These are phyloP conservation scores for Candida schatavii DNA, from an alignment of 805 yeast genomes.

Conservation along the genomic window DNA sequence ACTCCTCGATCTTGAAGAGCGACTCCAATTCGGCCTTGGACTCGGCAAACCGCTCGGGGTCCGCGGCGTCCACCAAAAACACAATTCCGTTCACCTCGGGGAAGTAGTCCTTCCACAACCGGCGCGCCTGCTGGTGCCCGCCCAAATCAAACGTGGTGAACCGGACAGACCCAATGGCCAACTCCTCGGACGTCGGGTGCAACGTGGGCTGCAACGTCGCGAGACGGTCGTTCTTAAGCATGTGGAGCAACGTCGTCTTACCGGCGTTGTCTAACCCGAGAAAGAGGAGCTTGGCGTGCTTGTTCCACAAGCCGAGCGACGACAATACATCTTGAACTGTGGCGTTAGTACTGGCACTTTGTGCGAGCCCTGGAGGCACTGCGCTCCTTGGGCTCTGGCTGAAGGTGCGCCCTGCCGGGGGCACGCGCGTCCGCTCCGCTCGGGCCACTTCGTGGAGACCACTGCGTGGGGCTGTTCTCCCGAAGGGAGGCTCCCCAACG, in stretches of 20 bases:
- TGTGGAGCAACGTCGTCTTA: constrained; percentile 45
- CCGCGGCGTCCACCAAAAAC: constrained; percentile 95
- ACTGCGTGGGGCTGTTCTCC: too few species aligned
- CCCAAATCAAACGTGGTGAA: constrained; percentile 98
- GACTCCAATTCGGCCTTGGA: constrained; percentile 94
- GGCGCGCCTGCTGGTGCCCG: constrained; percentile 98
- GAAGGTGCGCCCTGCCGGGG: too few species aligned
- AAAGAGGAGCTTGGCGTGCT: constrained; percentile 46
- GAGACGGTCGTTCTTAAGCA: constrained; percentile 83
- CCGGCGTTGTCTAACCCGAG: constrained; percentile 49
- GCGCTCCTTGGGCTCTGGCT: too few species aligned
- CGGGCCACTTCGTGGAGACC: too few species aligned
- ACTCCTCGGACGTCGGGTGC: constrained; percentile 98
- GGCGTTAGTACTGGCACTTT: background rate
- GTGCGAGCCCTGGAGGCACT: too few species aligned
- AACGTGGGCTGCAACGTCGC: constrained; percentile 97
- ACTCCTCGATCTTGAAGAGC: constrained; percentile 87
- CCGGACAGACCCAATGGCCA: constrained; percentile 92
- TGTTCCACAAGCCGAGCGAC: constrained; percentile 47
- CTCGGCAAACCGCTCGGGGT: constrained; percentile 91
- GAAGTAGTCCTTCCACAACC: constrained; percentile 98
- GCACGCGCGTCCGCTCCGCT: too few species aligned
- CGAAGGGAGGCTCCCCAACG: too few species aligned
- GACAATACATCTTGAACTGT: constrained; percentile 45
- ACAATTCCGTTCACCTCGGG: constrained; percentile 99